Percentiles rank a stretch among this genome's conserved stretches.
These are phyloP conservation scores for Entoloma clypeatum DNA, from an alignment of 1,284 basidiomycete genomes.

Conservation along the genomic window DNA sequence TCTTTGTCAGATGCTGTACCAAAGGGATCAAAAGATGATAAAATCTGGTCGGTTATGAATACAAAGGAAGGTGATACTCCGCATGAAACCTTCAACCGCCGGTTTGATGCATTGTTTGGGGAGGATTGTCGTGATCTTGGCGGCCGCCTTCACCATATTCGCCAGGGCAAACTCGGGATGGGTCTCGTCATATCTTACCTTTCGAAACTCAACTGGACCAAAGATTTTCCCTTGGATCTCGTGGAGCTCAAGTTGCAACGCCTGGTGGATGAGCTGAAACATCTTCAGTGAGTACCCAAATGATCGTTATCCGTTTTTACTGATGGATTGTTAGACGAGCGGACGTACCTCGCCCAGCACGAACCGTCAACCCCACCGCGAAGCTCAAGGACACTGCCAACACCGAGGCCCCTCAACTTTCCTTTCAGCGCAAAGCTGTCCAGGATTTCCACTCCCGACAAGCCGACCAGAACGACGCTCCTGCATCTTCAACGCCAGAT, in stretches of 20 bases:
- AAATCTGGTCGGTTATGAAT: conserved; percentile 9
- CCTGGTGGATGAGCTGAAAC: conserved; percentile 1
- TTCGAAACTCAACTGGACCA: conserved; percentile 7
- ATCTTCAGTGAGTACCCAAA: background rate
- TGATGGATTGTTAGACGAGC: conserved; percentile 3
- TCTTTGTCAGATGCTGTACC: conserved; percentile 3
- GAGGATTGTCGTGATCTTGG: conserved; percentile 10
- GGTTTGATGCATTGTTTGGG: conserved; percentile 10
- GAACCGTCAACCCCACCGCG: background rate
- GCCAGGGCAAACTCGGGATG: no score
- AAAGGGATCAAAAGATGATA: conserved; percentile 7
- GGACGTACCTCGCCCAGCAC: background rate
- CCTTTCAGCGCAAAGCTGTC: background rate
- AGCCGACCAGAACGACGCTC: background rate
- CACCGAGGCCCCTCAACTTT: background rate
- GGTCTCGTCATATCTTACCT: conserved; percentile 7
- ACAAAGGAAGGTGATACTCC: conserved; percentile 3
- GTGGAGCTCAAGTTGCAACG: conserved; percentile 8
- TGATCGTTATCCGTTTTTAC: background rate
- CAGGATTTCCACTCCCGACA: background rate
- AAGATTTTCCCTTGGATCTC: conserved; percentile 6
- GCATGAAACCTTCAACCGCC: conserved; percentile 10
- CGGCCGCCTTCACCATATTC: conserved; percentile 7
- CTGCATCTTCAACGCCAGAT: background rate
- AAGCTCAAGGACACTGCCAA: background rate